Evolutionary conservation across 805 yeast species (phyloP), one percentile per base, ranked within the genome.

Genomic region (Jamesozyma jinghongensis): DNA sequence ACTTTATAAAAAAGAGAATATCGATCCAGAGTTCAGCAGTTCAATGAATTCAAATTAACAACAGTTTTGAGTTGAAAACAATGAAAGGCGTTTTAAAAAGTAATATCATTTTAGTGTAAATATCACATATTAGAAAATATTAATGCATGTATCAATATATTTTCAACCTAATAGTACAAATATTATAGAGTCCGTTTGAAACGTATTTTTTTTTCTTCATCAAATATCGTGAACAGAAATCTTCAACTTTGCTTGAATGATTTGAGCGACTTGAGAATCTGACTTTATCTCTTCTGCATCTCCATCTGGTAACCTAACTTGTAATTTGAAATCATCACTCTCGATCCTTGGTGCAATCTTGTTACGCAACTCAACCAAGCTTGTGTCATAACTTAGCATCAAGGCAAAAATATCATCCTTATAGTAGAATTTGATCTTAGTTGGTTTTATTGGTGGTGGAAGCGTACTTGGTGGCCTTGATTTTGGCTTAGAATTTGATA

Each of bases 351-450:
- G 73, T 36, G 63, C 62, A 40, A 79, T 68, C 53, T 76, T 78
- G 22, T 63, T 56, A 47, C 70, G 69, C 43, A 79, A 54, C 42
- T 75, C 81, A 27, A 61, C 65, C 34, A 74, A 57, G 3, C 73
- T 63, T 37, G 73, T 70, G 45, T 64, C 67, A 12, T 66, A 53
- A 26, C 77, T 76, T 30, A 79, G 63, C 45, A 77, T 60, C 32
- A 84, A 67, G 1, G 86, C 92, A 66, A 83, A 84, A 13, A 84
- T 84, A 55, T 84, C 94, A 52, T 82, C 92, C 43, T 78, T 79
- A 53, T 76, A 82, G 57, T 79, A 84, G 53, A 84, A 81, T 57
- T 84, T 84, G 38, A 83, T 74, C 58, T 84, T 84, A 1, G 56
- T 52, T 3, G 63, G 47, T 42, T 59, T 54, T 40, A 39, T 45